These are phyloP conservation scores for Cordyceps javanica DNA, from an alignment of 2,329 filamentous ascomycete species.

Conservation along the genomic window DNA sequence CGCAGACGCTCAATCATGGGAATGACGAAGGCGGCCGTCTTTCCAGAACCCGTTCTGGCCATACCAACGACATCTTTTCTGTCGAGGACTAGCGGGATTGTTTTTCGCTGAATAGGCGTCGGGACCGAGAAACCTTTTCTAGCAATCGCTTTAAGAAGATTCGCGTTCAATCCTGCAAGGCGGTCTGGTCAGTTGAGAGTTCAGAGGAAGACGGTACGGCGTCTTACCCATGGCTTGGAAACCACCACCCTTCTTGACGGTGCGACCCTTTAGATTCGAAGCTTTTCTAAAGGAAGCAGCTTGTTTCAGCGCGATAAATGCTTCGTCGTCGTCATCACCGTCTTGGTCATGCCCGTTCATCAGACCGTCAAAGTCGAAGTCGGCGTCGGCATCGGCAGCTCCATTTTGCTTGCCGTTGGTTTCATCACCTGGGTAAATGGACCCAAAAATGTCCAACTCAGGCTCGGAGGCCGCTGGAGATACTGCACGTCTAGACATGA, in stretches of 20 bases:
- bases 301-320: slow-evolving; percentile 85
- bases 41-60: slow-evolving; percentile 97
- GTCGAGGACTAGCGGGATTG: slow-evolving; percentile 85
- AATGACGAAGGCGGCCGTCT: slow-evolving; percentile 96
- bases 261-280: slow-evolving; percentile 74
- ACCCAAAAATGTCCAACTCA: slow-evolving; percentile 82
- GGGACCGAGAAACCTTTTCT: slow-evolving; percentile 94
- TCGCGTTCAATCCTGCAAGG: slow-evolving; percentile 61
- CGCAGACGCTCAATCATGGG: slow-evolving; percentile 96
- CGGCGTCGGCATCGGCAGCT: slow-evolving; percentile 29
- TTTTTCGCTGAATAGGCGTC: slow-evolving; percentile 94
- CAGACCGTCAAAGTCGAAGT: slow-evolving; percentile 55
- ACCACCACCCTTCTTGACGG: slow-evolving; percentile 89
- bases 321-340: slow-evolving; percentile 68
- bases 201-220: not conserved
- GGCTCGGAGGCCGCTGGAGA: slow-evolving; percentile 85
- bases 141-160: slow-evolving; percentile 82
- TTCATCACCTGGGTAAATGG: slow-evolving; percentile 61
- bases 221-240: slow-evolving; percentile 83
- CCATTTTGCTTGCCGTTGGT: slow-evolving; percentile 37
- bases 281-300: slow-evolving; percentile 82
- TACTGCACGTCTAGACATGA: slow-evolving; percentile 65
- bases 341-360: slow-evolving; percentile 43
- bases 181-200: slow-evolving; percentile 4
- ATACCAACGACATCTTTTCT: slow-evolving; percentile 96